Base-by-base conservation (phyloP, 208 protist species). In the Trypanosomatidae sp. region DNA sequence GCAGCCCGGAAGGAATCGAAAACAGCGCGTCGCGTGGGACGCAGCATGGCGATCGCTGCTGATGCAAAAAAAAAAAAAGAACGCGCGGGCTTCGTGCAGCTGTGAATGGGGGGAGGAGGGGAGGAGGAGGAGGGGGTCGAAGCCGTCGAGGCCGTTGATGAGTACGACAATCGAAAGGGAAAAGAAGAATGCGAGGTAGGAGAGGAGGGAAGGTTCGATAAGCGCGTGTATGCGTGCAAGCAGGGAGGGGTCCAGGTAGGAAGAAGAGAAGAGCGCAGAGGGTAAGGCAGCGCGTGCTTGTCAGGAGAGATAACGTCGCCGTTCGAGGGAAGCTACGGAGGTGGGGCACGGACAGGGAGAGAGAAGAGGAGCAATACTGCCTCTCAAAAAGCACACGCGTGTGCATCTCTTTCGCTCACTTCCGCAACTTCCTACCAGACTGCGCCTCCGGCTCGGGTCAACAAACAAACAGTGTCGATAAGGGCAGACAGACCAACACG, bases 1-100 rank as follows among this genome's bases (percentile, higher is more conserved):
- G 81, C 78, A 1, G 87, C 79, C 43, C 76, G 77, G 64, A 89
- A 92, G n/a, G 85, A 91, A 50, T 91, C 87, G 59, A 80, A 91
- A 12, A 72, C 46, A 44, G 72, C 15, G 30, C 65, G 12, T 58
- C 59, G 66, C 30, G 79, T 74, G 39, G 62, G 56, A n/a, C 49
- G 74, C 73, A 83, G 60, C 30, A 41, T 62, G 17, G 41, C 10
- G 43, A 43, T 44, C 17, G 22, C 6, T 60, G 56, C 19, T 41
- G 41, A 17, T 30, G 56, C 44, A 41, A 17, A 28, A 6, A 2
- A 36, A 41, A 55, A 28, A 8, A 43, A 22, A 41, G 30, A 5
- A 25, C 7, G 58, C n/a, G 1, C 0, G 33, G 25, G 36, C 9
- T 25, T 46, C 17, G 9, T 46, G 41, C 17, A 46, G n/a, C 46